Base-by-base conservation (phyloP, 1,139 yeast species). In the Yamadazyma atlantica region DNA sequence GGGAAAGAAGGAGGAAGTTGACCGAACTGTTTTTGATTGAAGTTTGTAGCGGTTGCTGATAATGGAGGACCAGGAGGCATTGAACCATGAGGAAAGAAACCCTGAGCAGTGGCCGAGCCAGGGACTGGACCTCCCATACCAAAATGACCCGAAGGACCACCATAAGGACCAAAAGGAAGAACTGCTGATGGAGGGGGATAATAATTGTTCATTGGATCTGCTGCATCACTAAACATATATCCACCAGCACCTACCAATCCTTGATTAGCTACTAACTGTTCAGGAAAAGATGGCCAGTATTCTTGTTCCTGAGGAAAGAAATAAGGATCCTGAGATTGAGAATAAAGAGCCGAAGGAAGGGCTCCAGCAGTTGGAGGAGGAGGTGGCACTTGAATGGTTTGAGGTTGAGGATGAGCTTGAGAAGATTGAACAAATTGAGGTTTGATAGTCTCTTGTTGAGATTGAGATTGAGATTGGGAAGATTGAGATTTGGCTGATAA, bases 231-330 rank as follows among this genome's bases (percentile, higher is more conserved):
- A 10, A 25, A 19, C 5, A 31, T 32, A 19, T 36, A 25, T 2
- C 19, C 30, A n/a, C 45, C 52, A 26, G 42, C 42, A 16, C 43
- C 40, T 1, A 48, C 37, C 45, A 46, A 44, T 2, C 45, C 40
- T 16, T 36, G 45, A 26, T 35, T 39, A 11, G 36, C 28, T 29
- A 29, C 30, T 4, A 25, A 25, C 11, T 34, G 38, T n/a, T 43
- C 45, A 18, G 31, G 35, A 22, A 34, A 33, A 1, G 40, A 29
- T 11, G 34, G 40, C 42, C 45, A 40, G 15, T 35, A 34, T 29
- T 48, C 52, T 3, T 33, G 39, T 15, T 42, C 43, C 22, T 44
- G 39, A 14, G 24, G 24, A 18, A 29, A 11, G 21, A 28, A 28
- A 29, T 35, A 36, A 25, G 40, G 40, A 2, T 42, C 43, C 23